phyloP scores from a whole-genome alignment of 2,329 filamentous ascomycete genomes.

The Ascochyta pisi region DNA sequence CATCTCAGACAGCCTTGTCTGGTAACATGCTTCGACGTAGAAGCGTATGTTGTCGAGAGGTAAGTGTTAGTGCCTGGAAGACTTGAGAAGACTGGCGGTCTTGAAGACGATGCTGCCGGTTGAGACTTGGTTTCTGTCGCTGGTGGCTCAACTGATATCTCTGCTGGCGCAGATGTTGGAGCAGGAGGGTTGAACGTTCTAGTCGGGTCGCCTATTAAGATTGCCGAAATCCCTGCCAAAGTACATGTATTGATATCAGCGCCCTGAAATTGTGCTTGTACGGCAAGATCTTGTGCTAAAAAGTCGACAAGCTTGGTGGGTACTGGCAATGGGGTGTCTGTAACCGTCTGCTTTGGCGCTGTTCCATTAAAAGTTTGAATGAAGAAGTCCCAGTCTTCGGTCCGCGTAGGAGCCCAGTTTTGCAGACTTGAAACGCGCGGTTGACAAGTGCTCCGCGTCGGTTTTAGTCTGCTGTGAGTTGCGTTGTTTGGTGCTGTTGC shows the following conservation, averaged over 20 bases:
- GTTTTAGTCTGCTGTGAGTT: background rate
- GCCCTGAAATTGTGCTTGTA: conserved; percentile 31
- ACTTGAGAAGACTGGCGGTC: conserved; percentile 9
- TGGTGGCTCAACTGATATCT: background rate
- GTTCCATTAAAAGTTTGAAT: conserved; percentile 29
- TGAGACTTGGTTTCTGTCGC: background rate
- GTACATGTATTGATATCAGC: conserved; percentile 42
- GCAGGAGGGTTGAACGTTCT: conserved; percentile 1
- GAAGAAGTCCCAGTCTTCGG: conserved; percentile 36
- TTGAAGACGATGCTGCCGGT: background rate
- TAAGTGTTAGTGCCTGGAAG: conserved; percentile 31
- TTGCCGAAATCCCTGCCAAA: background rate
- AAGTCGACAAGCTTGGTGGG: conserved; percentile 33
- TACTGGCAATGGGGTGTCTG: conserved; percentile 20
- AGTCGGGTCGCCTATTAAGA: conserved; percentile 3
- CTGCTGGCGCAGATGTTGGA: conserved; percentile 7
- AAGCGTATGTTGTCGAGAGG: conserved; percentile 33
- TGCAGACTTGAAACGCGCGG: conserved; percentile 20
- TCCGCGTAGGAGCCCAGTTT: conserved; percentile 28
- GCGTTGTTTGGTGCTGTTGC: conserved; percentile 5
- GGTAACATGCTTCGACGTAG: conserved; percentile 38
- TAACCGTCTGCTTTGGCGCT: background rate
- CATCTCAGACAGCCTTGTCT: conserved; percentile 36
- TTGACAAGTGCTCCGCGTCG: conserved; percentile 13
- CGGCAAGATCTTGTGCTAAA: conserved; percentile 29